Percentiles rank a stretch among this genome's conserved stretches.
These are phyloP conservation scores for Suhomyces canberraensis DNA, from an alignment of 805 yeast genomes.

Conservation along the genomic window DNA sequence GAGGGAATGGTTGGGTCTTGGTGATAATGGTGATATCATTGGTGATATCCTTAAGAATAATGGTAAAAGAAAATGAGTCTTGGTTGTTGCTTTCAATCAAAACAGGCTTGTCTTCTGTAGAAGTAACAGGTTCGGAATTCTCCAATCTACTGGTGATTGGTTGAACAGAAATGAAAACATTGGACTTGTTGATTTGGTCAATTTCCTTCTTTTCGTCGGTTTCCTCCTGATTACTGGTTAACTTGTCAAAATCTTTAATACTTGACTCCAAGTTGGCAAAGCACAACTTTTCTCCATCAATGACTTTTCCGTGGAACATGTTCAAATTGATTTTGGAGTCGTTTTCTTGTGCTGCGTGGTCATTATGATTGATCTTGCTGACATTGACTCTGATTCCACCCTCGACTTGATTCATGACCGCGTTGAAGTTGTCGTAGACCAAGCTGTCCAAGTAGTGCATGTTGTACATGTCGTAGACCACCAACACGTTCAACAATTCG, in stretches of 20 bases:
- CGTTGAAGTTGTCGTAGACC: constrained; percentile 53
- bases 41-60: constrained; percentile 73
- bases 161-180: constrained; percentile 67
- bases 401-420: constrained; percentile 71
- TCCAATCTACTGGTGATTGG: constrained; percentile 47
- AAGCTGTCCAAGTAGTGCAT: constrained; percentile 45
- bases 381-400: constrained; percentile 68
- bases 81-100: constrained; percentile 46
- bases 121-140: constrained; percentile 10
- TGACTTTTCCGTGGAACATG: constrained; percentile 68
- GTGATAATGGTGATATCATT: constrained; percentile 72
- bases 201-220: constrained; percentile 16
- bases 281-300: constrained; percentile 86
- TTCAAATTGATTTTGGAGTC: constrained; percentile 49
- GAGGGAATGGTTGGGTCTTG: constrained; percentile 87
- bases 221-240: constrained; percentile 16
- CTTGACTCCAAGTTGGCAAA: constrained; percentile 81
- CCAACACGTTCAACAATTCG: constrained; percentile 37
- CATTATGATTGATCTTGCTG: constrained; percentile 44
- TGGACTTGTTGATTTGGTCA: constrained; percentile 40
- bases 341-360: constrained; percentile 11
- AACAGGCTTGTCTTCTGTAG: constrained; percentile 24
- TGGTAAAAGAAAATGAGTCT: constrained; percentile 68
- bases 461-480: constrained; percentile 65
- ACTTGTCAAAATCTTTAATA: constrained; percentile 42